Evolutionary conservation across 1,284 basidiomycete species (phyloP), one percentile per base, ranked within the genome.

Genomic region (Paramarasmius palmivorus): DNA sequence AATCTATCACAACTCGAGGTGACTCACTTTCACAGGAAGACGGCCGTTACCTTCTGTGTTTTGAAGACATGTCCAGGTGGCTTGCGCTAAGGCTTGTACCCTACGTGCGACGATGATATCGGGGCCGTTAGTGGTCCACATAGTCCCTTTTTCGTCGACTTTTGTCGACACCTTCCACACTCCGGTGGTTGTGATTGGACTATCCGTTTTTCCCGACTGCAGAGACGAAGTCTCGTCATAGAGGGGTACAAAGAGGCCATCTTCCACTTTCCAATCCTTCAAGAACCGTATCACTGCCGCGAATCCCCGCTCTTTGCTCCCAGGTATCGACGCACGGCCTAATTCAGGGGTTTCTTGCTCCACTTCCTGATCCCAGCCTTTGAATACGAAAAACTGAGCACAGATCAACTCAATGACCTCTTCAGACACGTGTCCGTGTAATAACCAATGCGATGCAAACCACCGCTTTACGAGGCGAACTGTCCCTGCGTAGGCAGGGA

Each of bases 381-480:
- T 65, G 14, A 74, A 75, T 3, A 85, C 67, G 59, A 90, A 90
- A 19, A 83, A 70, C 34, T 70, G 72, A 0, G 92, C 92, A 62
- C 89, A 91, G 26, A 99, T 68, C 10, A 99, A 73, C 70, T 99
- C 97, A 42, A 93, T 78, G 0, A 84, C 84, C 67, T 98, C 93
- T 52, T 86, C 81, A 4, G 81, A 77, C 39, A 95, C 73, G 60
- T 93, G 87, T 0, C 72, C 69, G 1, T 79, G 73, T 15, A 92
- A 76, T 20, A 98, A 80, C 89, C 96, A 92, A 69, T 99, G 97
- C 1, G 88, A 77, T 0, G 89, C 83, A 45, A 98, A 73, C 97
- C 97, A 99, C 48, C 97, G 83, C 72, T 98, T 96, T 38, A 92
- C 82, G 20, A 99, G 78, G 25, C 97, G 80, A 19, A 92, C 88